Percentiles rank a stretch among this genome's conserved stretches.
These are phyloP conservation scores for Hanseniaspora sp. DNA, from an alignment of 1,139 yeast species.

Conservation along the genomic window DNA sequence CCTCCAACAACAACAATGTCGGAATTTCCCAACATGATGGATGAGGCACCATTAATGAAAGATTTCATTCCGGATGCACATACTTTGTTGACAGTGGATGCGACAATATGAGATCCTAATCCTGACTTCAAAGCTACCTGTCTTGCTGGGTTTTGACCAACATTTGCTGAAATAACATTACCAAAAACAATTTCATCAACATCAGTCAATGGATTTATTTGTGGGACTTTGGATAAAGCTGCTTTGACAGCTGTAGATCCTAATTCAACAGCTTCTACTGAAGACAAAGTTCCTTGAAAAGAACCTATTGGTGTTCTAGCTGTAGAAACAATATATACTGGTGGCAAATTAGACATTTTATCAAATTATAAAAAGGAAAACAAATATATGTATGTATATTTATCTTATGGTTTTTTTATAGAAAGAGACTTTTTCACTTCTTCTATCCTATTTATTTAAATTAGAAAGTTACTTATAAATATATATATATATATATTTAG, in stretches of 20 bases:
- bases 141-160: constrained; percentile 97
- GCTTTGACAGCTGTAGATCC: constrained; percentile 88
- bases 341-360: constrained; percentile 17
- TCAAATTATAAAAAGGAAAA: too few relatives aligned
- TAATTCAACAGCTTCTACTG: constrained; percentile 68
- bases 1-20: constrained; percentile 95
- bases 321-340: constrained; percentile 78
- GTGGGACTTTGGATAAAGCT: constrained; percentile 74
- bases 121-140: constrained; percentile 94
- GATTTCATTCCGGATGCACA: constrained; percentile 97
- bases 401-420: background rate
- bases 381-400: too few relatives aligned
- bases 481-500: too few relatives aligned
- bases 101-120: constrained; percentile 61
- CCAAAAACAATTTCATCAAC: constrained; percentile 91
- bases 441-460: constrained; percentile 30
- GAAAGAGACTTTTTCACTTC: background rate
- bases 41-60: constrained; percentile 78
- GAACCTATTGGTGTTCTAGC: constrained; percentile 95
- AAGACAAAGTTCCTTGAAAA: constrained; percentile 71
- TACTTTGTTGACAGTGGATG: constrained; percentile 88
- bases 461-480: too few relatives aligned
- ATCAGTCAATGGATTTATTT: constrained; percentile 53
- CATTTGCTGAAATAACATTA: constrained; percentile 82
- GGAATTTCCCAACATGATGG: constrained; percentile 78